These are phyloP conservation scores for Auxenochlorella pyrenoidosa DNA, from an alignment of 139 green algal genomes.

Conservation along the genomic window DNA sequence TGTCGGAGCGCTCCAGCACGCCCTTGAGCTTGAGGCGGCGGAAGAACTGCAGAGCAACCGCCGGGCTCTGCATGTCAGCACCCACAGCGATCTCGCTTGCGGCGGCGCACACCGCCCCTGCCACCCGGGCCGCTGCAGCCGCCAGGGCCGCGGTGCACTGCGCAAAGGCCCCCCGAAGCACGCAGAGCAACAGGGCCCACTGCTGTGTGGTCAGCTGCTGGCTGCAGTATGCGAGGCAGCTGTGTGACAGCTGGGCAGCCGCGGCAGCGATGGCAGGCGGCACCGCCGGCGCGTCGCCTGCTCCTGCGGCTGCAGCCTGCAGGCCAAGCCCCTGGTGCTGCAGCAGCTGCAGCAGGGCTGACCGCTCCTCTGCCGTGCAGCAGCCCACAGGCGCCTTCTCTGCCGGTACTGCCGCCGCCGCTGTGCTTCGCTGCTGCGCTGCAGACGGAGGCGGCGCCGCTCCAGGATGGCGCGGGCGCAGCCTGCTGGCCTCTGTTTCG, in stretches of 20 bases:
- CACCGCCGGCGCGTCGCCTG: neutral
- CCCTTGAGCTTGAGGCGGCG: constrained; percentile 33
- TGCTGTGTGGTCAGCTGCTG: constrained; percentile 6
- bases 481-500: constrained; percentile 34
- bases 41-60: constrained; percentile 36
- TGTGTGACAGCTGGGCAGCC: neutral
- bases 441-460: neutral
- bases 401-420: neutral
- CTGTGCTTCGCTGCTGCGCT: neutral
- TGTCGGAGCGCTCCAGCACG: constrained; percentile 28
- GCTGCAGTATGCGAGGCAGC: neutral
- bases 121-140: neutral
- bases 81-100: constrained; percentile 13
- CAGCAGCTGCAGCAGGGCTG: constrained; percentile 28
- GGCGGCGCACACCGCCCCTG: neutral
- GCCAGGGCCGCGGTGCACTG: neutral
- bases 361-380: constrained; percentile 6
- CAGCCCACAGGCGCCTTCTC: neutral
- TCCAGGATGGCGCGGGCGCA: neutral
- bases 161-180: neutral
- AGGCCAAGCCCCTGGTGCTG: constrained; percentile 5
- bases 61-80: constrained; percentile 1
- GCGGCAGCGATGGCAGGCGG: neutral
- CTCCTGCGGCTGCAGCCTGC: neutral
- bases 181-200: neutral